These are phyloP conservation scores for Kwoniella botswanensis DNA, from an alignment of 768 basidiomycete genomes.

Conservation along the genomic window DNA sequence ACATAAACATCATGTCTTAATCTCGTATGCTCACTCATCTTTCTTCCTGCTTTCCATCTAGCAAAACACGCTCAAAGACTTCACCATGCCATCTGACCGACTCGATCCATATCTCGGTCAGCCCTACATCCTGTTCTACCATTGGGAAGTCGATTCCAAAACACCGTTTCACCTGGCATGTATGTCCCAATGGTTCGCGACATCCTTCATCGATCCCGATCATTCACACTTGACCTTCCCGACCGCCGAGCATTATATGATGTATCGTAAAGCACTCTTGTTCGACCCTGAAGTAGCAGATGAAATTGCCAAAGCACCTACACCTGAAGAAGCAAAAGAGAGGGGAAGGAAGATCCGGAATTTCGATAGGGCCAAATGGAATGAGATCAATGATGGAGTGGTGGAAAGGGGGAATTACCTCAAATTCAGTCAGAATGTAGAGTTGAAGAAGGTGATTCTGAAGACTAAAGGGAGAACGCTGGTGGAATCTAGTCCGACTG, in stretches of 20 bases:
- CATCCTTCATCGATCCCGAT: constrained; percentile 28
- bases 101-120: constrained; percentile 16
- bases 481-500: constrained; percentile 71
- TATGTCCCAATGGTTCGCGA: constrained; percentile 44
- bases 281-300: constrained; percentile 63
- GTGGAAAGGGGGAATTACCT: constrained; percentile 65
- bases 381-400: constrained; percentile 61
- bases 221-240: constrained; percentile 56
- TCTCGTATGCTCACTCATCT: background rate
- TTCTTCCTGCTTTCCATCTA: background rate
- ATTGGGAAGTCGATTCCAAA: constrained; percentile 21
- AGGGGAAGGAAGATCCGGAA: constrained; percentile 64
- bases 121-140: constrained; percentile 38
- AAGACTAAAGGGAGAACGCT: constrained; percentile 68
- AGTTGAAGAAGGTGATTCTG: constrained; percentile 60
- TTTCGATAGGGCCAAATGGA: constrained; percentile 65
- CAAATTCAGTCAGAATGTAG: constrained; percentile 65
- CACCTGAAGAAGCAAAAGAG: constrained; percentile 63
- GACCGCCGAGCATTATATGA: constrained; percentile 71
- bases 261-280: constrained; percentile 68
- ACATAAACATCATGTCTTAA: too few relatives aligned
- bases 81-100: background rate
- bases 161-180: constrained; percentile 32
- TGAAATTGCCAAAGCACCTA: constrained; percentile 60
- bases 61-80: too few relatives aligned